Percentiles rank a stretch among this genome's conserved stretches.
Conservation (phyloP, 129 eudicot genomes). For the Escallonia rubra region DNA sequence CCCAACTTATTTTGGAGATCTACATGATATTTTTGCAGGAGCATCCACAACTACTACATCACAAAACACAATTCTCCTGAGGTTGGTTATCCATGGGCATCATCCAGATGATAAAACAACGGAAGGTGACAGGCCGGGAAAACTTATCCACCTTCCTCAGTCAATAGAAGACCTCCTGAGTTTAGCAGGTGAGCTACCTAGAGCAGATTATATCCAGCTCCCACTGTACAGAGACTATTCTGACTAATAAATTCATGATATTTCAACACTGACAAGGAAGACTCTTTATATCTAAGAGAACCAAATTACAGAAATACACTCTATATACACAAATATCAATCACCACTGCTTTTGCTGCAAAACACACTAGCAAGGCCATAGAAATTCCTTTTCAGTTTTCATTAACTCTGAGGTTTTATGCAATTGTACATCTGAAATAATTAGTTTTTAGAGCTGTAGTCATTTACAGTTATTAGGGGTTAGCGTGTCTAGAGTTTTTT, state of each 20-base stretch:
- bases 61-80: conserved; percentile 25
- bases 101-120: conserved; percentile 46
- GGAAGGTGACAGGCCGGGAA: conserved; percentile 41
- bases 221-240: background rate
- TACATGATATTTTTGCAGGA: conserved; percentile 39
- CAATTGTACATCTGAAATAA: too few relatives aligned
- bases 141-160: conserved; percentile 67
- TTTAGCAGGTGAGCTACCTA: conserved; percentile 57
- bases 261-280: background rate
- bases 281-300: background rate
- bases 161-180: conserved; percentile 54
- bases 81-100: conserved; percentile 73
- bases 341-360: background rate
- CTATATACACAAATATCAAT: background rate
- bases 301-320: background rate
- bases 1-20: background rate
- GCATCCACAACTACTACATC: conserved; percentile 18
- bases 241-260: background rate
- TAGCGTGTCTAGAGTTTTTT: too few relatives aligned
- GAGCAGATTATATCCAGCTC: background rate
- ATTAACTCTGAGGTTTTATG: too few relatives aligned
- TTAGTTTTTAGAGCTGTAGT: too few relatives aligned
- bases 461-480: too few relatives aligned
- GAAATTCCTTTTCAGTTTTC: too few relatives aligned
- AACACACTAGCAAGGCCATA: too few relatives aligned